phyloP scores from a whole-genome alignment of 2,329 filamentous ascomycete genomes.

The Aspergillus fischeri region DNA sequence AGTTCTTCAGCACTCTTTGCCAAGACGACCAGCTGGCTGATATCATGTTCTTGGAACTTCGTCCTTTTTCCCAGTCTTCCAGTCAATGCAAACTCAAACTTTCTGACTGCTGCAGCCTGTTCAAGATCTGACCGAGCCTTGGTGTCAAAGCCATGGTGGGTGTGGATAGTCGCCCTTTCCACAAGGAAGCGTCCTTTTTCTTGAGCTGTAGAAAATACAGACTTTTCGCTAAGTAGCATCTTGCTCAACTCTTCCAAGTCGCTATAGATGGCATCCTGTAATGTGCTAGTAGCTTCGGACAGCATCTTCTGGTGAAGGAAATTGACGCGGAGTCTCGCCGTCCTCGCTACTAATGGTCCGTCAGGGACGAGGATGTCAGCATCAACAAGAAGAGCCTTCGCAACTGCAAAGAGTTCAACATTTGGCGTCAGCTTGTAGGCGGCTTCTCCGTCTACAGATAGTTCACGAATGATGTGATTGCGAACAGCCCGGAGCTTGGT shows the following conservation, averaged over 20 bases:
- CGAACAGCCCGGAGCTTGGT: slow-evolving; percentile 46
- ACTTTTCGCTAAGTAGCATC: slow-evolving; percentile 22
- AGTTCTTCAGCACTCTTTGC: slow-evolving; percentile 63
- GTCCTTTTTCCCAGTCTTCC: slow-evolving; percentile 71
- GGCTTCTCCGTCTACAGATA: slow-evolving; percentile 79
- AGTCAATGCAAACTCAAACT: slow-evolving; percentile 76
- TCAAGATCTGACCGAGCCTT: slow-evolving; percentile 69
- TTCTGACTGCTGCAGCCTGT: slow-evolving; percentile 61
- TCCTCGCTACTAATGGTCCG: slow-evolving; percentile 44
- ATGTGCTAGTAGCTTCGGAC: slow-evolving; percentile 56
- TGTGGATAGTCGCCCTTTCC: slow-evolving; percentile 78
- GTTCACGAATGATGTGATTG: slow-evolving; percentile 60
- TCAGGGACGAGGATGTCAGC: slow-evolving; percentile 42
- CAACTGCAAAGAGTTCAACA: slow-evolving; percentile 77
- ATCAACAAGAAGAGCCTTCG: slow-evolving; percentile 56
- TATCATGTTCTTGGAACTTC: slow-evolving; percentile 42
- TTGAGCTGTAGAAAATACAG: slow-evolving; percentile 31
- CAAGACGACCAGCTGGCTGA: slow-evolving; percentile 85
- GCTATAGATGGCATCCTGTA: slow-evolving; percentile 59
- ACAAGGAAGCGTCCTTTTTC: slow-evolving; percentile 69
- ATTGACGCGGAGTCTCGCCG: slow-evolving; percentile 67
- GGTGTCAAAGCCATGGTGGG: slow-evolving; percentile 75
- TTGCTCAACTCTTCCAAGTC: slow-evolving; percentile 53
- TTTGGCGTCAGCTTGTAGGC: slow-evolving; percentile 80
- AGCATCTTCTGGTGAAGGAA: slow-evolving; percentile 68